Evolutionary conservation across 208 protist species (phyloP).

Genomic region (Acanthamoeba lenticulata): DNA sequence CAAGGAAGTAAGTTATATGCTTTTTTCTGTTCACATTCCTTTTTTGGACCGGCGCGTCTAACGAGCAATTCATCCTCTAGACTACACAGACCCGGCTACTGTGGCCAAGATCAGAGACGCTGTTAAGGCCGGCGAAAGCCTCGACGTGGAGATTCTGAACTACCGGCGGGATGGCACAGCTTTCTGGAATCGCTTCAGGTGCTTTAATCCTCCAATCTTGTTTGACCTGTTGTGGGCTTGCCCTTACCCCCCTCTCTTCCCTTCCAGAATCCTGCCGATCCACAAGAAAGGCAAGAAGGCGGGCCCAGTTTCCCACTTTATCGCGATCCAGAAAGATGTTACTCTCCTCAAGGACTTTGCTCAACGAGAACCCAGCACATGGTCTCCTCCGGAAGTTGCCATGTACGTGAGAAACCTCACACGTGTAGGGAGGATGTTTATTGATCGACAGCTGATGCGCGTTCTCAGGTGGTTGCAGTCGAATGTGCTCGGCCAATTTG

Average conservation of each 20-base stretch:
- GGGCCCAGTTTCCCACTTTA: neutral
- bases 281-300: slow-evolving; percentile 34
- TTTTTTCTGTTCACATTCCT: neutral
- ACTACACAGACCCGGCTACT: slow-evolving; percentile 12
- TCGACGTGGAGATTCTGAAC: slow-evolving; percentile 74
- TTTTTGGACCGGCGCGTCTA: no score
- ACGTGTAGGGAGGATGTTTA: neutral
- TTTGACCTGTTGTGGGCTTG: neutral
- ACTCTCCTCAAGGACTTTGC: slow-evolving; percentile 51
- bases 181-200: slow-evolving; percentile 73
- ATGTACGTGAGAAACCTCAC: neutral
- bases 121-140: neutral
- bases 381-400: slow-evolving; percentile 49
- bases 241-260: neutral
- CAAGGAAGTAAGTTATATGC: slow-evolving; percentile 4
- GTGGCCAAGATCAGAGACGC: neutral
- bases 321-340: slow-evolving; percentile 61
- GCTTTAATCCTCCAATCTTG: neutral
- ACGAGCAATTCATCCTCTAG: neutral
- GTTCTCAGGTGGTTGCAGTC: slow-evolving; percentile 11
- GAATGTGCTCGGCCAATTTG: slow-evolving; percentile 17
- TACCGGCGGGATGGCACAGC: slow-evolving; percentile 62
- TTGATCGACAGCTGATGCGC: neutral
- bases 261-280: neutral
- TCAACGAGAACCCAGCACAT: neutral